Evolutionary conservation across 164 flowering plant genomes (phyloP).

Genomic region (Magnolia changhungtana): DNA sequence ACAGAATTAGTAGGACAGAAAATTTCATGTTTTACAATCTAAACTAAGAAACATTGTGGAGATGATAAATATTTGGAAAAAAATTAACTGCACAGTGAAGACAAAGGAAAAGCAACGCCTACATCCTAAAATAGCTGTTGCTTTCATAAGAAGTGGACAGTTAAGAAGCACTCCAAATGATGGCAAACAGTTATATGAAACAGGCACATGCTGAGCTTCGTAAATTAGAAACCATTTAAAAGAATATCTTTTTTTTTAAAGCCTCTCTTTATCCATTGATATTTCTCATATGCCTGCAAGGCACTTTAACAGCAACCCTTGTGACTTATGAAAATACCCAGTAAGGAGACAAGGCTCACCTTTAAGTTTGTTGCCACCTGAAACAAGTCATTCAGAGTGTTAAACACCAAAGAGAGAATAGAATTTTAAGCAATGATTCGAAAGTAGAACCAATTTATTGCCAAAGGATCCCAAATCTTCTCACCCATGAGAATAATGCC

Average conservation of each 20-base stretch:
- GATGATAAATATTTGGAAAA: neutral
- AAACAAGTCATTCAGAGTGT: constrained; percentile 17
- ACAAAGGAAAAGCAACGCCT: neutral
- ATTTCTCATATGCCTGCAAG: neutral
- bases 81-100: neutral
- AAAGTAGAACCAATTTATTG: neutral
- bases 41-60: neutral
- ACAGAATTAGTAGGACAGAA: too few relatives aligned
- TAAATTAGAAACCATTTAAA: too few relatives aligned
- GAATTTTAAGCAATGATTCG: neutral
- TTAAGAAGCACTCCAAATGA: too few relatives aligned
- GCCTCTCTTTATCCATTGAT: neutral
- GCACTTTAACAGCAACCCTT: neutral
- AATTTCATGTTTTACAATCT: too few relatives aligned
- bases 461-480: constrained; percentile 13
- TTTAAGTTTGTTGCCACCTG: constrained; percentile 62
- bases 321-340: constrained; percentile 12
- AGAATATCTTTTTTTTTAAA: too few relatives aligned
- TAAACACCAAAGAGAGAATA: neutral
- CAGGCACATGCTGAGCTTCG: too few relatives aligned
- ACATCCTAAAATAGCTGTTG: neutral
- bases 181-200: too few relatives aligned
- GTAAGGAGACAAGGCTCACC: constrained; percentile 43
- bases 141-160: neutral
- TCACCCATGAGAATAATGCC: constrained; percentile 83